Conservation (phyloP, 2,329 filamentous ascomycete species). For the Aspergillus ochraceus region DNA sequence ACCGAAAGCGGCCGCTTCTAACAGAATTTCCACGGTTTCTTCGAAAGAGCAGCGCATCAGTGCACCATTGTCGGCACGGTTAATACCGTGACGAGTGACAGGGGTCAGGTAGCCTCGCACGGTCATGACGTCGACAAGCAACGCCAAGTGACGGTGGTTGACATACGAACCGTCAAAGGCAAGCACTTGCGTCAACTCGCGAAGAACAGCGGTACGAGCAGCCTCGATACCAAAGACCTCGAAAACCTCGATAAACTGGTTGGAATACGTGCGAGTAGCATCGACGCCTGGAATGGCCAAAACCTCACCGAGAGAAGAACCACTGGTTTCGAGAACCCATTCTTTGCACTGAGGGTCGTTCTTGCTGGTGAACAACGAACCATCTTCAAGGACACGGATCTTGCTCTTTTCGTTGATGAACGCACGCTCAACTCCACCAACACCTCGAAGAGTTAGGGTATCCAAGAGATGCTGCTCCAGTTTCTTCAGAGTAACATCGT, state of each 20-base stretch:
- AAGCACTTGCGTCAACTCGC: conserved; percentile 87
- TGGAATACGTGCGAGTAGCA: conserved; percentile 81
- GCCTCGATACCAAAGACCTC: conserved; percentile 97
- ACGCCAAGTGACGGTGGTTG: conserved; percentile 94
- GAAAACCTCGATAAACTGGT: conserved; percentile 92
- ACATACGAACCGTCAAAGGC: conserved; percentile 99
- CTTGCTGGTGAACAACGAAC: conserved; percentile 72
- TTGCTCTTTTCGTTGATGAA: conserved; percentile 84
- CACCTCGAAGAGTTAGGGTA: conserved; percentile 85
- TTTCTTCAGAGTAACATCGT: conserved; percentile 90
- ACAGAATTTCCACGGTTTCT: conserved; percentile 96
- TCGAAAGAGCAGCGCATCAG: conserved; percentile 99
- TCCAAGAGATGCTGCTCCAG: conserved; percentile 90
- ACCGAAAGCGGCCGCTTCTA: conserved; percentile 91
- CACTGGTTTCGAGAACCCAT: conserved; percentile 94
- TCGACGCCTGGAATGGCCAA: conserved; percentile 87
- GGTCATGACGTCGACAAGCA: conserved; percentile 97
- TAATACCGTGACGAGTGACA: conserved; percentile 97
- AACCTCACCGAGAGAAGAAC: conserved; percentile 81
- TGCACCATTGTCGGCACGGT: conserved; percentile 94
- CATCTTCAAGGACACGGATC: conserved; percentile 67
- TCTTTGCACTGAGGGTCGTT: conserved; percentile 76
- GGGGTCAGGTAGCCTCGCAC: conserved; percentile 91
- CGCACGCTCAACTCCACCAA: conserved; percentile 82
- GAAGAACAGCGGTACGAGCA: conserved; percentile 79